Evolutionary conservation across 208 protist species (phyloP).

Genomic region (Acanthamoeba divionensis): DNA sequence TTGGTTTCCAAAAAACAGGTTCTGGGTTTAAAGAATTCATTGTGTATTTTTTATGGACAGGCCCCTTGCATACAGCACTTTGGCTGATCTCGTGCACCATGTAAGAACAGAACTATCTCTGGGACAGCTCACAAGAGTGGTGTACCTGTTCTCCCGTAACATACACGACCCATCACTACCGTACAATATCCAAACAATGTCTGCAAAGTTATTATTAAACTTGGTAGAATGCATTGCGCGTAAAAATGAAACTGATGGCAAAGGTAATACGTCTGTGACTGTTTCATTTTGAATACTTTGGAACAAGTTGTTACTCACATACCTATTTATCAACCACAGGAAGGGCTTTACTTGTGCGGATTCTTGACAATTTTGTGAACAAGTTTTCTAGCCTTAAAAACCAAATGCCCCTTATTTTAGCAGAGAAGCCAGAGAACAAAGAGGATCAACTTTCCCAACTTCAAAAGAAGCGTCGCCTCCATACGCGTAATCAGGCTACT

Average conservation of each 20-base stretch:
- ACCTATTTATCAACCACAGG: neutral
- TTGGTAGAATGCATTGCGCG: slow-evolving; percentile 81
- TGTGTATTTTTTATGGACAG: neutral
- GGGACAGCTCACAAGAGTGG: slow-evolving; percentile 72
- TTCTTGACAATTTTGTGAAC: slow-evolving; percentile 78
- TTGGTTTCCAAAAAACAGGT: neutral
- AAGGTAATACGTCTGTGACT: neutral
- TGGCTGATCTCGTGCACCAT: slow-evolving; percentile 80
- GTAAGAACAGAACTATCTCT: slow-evolving; percentile 71
- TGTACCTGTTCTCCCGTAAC: slow-evolving; percentile 80
- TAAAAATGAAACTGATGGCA: slow-evolving; percentile 64
- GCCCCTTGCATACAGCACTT: slow-evolving; percentile 77
- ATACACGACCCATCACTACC: slow-evolving; percentile 81
- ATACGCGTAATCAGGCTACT: neutral
- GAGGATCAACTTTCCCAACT: neutral
- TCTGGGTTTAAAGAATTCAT: neutral
- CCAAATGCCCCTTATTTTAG: slow-evolving; percentile 19
- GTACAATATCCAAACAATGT: slow-evolving; percentile 81
- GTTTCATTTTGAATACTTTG: too few relatives aligned
- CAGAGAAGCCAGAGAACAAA: neutral
- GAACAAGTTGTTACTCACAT: neutral
- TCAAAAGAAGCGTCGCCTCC: neutral
- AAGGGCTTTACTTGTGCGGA: slow-evolving; percentile 74
- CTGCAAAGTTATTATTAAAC: slow-evolving; percentile 81
- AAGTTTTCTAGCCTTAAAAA: slow-evolving; percentile 77